Evolutionary conservation across 805 yeast species (phyloP), one percentile per base, ranked within the genome.

Genomic region (Candida sithepensis): DNA sequence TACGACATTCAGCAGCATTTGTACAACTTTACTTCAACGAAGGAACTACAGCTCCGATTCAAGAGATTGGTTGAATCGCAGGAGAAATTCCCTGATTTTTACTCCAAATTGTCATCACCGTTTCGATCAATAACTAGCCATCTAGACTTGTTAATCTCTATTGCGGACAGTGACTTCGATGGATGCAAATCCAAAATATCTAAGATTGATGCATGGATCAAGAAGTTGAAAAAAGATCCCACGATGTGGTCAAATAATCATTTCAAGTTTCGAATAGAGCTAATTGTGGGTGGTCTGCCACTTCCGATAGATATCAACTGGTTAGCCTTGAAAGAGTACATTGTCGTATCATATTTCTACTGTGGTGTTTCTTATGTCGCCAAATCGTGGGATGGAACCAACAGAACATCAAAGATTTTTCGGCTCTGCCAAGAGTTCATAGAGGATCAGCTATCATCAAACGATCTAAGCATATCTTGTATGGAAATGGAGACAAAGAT

Each of bases 271-370:
- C 19, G 18, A 14, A n/a, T 54, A 4, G 39, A 43, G 9, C 14
- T 50, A 22, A 16, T 18, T 18, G 24, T 34, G 1, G 21, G 26
- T 4, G 10, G 19, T 8, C 7, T 48, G 18, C 40, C 42, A 43
- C 16, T 71, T 50, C 54, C 67, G 3, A 22, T 63, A 16, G 55
- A 61, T 20, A 53, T 73, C 2, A 56, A 58, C 18, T 77, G 81
- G 79, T 46, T 75, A 12, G 63, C 68, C 13, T 63, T 72, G 4
- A 71, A 68, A 38, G 79, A 75, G 47, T 73, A 72, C 55, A 66
- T 68, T 8, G 63, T 72, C 19, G 45, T 68, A 39, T 62, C 73
- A 20, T 74, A 73, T 52, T 68, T 73, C 39, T 55, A 70, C n/a
- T 67, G 72, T 33, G 81, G 77, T 2, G 56, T 76, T 5, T 57